Conservation (phyloP, 2,329 filamentous ascomycete genomes). For the Hypoxylon sp. region DNA sequence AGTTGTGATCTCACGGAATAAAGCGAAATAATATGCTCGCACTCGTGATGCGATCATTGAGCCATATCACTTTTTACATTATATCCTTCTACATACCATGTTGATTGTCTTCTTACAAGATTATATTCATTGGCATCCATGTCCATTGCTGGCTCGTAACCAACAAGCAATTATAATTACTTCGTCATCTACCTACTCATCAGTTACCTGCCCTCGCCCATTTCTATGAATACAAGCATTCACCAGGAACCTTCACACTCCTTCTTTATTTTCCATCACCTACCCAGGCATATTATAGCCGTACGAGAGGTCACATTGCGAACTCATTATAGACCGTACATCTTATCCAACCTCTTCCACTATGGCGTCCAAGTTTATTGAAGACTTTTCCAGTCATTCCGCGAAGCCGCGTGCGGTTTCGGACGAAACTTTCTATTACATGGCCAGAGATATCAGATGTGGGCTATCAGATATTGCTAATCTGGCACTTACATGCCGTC, state of each 20-base stretch:
- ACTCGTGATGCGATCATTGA: no score
- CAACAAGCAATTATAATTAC: no score
- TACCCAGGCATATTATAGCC: not conserved
- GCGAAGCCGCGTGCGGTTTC: not conserved
- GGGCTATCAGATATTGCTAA: slow-evolving; percentile 2
- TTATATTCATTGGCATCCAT: no score
- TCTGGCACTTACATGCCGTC: slow-evolving; percentile 15
- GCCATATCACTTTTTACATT: no score
- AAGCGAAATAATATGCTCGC: no score
- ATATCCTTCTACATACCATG: no score
- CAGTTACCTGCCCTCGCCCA: no score
- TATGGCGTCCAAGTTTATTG: not conserved
- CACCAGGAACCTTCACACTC: not conserved
- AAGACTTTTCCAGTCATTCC: not conserved
- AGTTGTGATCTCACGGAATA: no score
- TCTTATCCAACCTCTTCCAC: not conserved
- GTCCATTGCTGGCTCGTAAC: no score
- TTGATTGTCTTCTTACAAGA: no score
- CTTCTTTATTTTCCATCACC: not conserved
- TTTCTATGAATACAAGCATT: not conserved
- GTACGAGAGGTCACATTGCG: not conserved
- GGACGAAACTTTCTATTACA: slow-evolving; percentile 8
- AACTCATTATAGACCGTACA: not conserved
- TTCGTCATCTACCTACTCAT: no score
- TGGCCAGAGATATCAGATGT: not conserved